Evolutionary conservation across 2,329 filamentous ascomycete species (phyloP).

Genomic region (Trichoderma semiorbis): DNA sequence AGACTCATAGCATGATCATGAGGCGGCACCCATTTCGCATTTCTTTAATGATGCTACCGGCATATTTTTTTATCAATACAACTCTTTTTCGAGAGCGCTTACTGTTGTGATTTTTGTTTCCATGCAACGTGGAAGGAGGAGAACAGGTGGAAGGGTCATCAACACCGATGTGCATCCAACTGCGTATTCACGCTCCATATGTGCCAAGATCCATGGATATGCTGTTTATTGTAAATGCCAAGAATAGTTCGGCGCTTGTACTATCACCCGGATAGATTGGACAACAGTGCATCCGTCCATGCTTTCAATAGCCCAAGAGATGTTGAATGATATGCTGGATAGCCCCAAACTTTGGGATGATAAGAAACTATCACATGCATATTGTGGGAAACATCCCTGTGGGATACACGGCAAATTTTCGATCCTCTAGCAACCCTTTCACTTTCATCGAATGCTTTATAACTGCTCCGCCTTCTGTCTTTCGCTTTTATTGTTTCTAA

Average conservation of each 20-base stretch:
- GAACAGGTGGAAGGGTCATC: neutral
- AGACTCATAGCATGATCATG: neutral
- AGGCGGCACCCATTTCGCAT: neutral
- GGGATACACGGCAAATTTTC: neutral
- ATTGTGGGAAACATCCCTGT: neutral
- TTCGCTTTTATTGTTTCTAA: neutral
- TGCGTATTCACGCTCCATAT: neutral
- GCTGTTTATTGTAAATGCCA: neutral
- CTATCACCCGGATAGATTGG: neutral
- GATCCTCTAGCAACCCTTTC: neutral
- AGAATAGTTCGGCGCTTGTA: neutral
- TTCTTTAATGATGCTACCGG: neutral
- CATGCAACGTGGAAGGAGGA: neutral
- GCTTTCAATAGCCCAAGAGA: neutral
- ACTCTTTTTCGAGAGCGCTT: neutral
- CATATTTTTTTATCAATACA: neutral
- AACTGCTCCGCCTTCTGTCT: neutral
- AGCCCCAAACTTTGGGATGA: neutral
- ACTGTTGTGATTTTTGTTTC: neutral
- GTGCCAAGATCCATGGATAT: neutral
- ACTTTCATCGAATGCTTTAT: neutral
- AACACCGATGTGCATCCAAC: neutral
- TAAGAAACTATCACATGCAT: neutral
- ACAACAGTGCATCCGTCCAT: neutral
- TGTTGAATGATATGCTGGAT: neutral